Conservation (phyloP, 1,284 basidiomycete genomes). For the Pisolithus thermaeus region DNA sequence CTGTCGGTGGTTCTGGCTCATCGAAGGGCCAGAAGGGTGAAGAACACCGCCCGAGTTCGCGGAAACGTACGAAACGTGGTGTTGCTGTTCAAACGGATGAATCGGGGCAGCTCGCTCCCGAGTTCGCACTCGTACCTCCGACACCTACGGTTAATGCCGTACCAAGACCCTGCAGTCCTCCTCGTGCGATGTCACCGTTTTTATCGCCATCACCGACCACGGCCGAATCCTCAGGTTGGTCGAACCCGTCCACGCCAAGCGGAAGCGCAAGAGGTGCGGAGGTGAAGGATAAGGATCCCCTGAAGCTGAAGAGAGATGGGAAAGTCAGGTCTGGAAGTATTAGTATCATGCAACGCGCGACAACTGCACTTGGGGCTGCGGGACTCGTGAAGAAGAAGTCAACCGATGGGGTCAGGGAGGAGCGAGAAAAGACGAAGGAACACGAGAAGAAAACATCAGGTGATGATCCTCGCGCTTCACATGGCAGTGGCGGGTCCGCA, state of each 20-base stretch:
- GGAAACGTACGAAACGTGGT: conserved; percentile 19
- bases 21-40: conserved; percentile 30
- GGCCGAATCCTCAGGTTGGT: conserved; percentile 43
- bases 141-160: conserved; percentile 54
- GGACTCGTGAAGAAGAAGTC: conserved; percentile 79
- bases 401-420: conserved; percentile 60
- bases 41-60: conserved; percentile 14
- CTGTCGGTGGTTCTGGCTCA: conserved; percentile 16
- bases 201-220: conserved; percentile 60
- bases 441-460: conserved; percentile 38
- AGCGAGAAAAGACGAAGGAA: conserved; percentile 43
- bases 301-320: conserved; percentile 42
- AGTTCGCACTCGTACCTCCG: conserved; percentile 65
- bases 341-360: conserved; percentile 90
- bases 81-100: conserved; percentile 26
- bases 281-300: conserved; percentile 39
- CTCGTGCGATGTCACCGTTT: conserved; percentile 48
- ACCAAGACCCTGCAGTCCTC: conserved; percentile 45
- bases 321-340: conserved; percentile 80
- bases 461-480: conserved; percentile 58
- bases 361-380: conserved; percentile 79
- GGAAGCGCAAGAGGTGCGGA: conserved; percentile 40
- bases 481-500: conserved; percentile 50
- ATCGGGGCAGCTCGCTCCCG: conserved; percentile 43
- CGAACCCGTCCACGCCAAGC: conserved; percentile 61